These are phyloP conservation scores for Blastocystis sp. DNA, from an alignment of 352 stramenopile genomes.

Conservation along the genomic window DNA sequence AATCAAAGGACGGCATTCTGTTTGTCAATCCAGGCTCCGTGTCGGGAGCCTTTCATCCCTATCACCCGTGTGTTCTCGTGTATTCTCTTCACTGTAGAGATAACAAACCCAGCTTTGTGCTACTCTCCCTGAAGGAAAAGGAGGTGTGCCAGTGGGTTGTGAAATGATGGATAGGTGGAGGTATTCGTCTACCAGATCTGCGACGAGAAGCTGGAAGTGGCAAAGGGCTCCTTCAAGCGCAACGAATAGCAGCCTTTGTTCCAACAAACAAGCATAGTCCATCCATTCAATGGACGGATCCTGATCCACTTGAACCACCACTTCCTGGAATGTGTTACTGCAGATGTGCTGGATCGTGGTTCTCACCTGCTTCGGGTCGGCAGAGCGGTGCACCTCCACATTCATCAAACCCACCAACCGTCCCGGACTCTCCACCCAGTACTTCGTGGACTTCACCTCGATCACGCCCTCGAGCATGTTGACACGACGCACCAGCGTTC, in stretches of 20 bases:
- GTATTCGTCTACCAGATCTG: not conserved
- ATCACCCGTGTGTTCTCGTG: not conserved
- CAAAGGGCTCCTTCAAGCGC: not conserved
- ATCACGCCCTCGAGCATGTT: slow-evolving; percentile 44
- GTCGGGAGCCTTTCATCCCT: not conserved
- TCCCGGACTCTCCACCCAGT: slow-evolving; percentile 54
- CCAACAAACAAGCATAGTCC: slow-evolving; percentile 21
- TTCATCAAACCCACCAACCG: not conserved
- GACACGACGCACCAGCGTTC: slow-evolving; percentile 33
- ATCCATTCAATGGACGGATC: slow-evolving; percentile 52
- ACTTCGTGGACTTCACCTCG: slow-evolving; percentile 38
- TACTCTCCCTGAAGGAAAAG: not conserved
- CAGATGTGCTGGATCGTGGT: slow-evolving; percentile 31
- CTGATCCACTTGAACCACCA: slow-evolving; percentile 29
- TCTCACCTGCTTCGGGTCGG: not conserved
- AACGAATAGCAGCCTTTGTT: not conserved
- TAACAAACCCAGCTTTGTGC: not conserved
- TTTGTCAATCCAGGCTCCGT: not conserved
- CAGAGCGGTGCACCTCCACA: slow-evolving; percentile 5
- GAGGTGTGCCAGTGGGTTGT: not conserved
- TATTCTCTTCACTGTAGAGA: not conserved
- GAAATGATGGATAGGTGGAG: not conserved
- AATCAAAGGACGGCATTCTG: not conserved
- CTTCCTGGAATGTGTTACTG: slow-evolving; percentile 49
- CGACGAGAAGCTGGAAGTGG: not conserved